Conservation (phyloP, 169 alveolate genomes). For the Eimeria maxima region DNA sequence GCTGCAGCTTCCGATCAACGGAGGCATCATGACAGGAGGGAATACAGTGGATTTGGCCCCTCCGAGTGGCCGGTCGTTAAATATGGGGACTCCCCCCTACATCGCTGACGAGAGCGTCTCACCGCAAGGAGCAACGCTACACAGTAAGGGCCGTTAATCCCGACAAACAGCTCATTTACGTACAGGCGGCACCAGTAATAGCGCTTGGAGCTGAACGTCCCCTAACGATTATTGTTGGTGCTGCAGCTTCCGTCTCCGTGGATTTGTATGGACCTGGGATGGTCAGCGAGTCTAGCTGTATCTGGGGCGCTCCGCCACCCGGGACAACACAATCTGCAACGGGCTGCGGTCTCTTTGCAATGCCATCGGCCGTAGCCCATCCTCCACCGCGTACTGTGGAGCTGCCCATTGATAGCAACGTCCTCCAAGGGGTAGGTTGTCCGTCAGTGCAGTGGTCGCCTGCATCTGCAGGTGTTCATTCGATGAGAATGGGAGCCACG, state of each 20-base stretch:
- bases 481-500: not conserved
- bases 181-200: not conserved
- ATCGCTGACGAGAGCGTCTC: slow-evolving; percentile 48
- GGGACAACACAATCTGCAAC: slow-evolving; percentile 50
- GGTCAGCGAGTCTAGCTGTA: slow-evolving; percentile 52
- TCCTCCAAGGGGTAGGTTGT: slow-evolving; percentile 38
- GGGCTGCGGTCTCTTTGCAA: slow-evolving; percentile 58
- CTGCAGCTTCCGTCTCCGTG: slow-evolving; percentile 71
- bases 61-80: slow-evolving; percentile 45
- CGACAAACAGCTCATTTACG: not conserved
- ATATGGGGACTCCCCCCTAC: slow-evolving; percentile 49
- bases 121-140: slow-evolving; percentile 37
- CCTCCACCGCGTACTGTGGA: slow-evolving; percentile 58
- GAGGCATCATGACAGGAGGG: slow-evolving; percentile 60
- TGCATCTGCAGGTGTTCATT: not conserved
- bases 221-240: not conserved
- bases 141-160: not conserved
- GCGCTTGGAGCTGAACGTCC: not conserved
- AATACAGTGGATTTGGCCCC: slow-evolving; percentile 49
- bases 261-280: slow-evolving; percentile 66
- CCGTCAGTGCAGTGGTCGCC: not conserved
- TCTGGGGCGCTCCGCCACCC: slow-evolving; percentile 60
- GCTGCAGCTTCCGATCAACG: slow-evolving; percentile 66
- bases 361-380: slow-evolving; percentile 66
- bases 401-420: slow-evolving; percentile 30